Conservation (phyloP, 352 stramenopile species). For the Globisporangium parvum region DNA sequence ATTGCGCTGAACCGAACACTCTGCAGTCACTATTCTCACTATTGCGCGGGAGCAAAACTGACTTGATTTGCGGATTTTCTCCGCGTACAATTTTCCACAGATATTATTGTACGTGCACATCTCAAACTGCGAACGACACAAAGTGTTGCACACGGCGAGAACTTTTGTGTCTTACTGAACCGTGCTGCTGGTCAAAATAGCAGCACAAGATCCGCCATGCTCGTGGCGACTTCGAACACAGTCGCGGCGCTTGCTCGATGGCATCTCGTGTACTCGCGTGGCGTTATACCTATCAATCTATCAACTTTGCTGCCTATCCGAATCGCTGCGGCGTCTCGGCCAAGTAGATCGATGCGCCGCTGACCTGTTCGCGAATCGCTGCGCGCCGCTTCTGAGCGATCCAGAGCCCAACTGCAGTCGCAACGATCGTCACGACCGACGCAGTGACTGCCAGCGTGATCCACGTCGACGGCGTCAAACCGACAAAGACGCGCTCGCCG, state of each 20-base stretch:
- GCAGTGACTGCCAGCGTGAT: constrained; percentile 47
- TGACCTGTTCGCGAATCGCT: constrained; percentile 46
- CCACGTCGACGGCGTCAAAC: constrained; percentile 43
- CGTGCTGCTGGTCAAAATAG: no score
- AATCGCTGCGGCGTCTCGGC: constrained; percentile 14
- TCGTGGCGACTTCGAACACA: no score
- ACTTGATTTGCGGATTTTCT: constrained; percentile 12
- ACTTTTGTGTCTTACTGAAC: no score
- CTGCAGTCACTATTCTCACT: neutral
- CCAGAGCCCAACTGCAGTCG: constrained; percentile 43
- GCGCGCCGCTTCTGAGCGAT: constrained; percentile 34
- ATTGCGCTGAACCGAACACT: constrained; percentile 5
- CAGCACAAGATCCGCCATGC: no score
- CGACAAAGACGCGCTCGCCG: constrained; percentile 54
- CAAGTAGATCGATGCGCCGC: constrained; percentile 28
- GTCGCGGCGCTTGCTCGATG: neutral
- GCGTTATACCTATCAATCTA: neutral
- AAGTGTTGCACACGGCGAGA: no score
- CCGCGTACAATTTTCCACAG: no score
- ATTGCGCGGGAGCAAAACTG: constrained; percentile 3
- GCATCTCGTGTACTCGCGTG: neutral
- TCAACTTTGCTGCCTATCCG: neutral
- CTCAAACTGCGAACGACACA: no score
- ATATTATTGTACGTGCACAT: no score
- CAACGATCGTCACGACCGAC: constrained; percentile 44